Evolutionary conservation across 805 yeast species (phyloP).

Genomic region (Hanseniaspora nectarophila): DNA sequence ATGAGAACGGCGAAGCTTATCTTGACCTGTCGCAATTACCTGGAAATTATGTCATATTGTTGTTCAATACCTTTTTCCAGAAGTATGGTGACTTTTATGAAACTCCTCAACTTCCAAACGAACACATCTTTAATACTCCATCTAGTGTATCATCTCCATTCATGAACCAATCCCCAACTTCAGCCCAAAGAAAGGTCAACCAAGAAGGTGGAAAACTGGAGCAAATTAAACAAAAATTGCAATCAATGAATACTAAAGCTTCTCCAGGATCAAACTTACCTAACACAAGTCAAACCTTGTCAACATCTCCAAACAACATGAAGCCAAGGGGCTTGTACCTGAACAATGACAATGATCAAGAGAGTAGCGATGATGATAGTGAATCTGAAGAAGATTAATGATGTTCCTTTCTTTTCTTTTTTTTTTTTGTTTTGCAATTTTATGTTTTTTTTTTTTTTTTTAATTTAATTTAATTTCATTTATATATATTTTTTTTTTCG

Average conservation of each 20-base stretch:
- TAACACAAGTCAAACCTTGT: slow-evolving; percentile 26
- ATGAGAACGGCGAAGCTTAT: slow-evolving; percentile 68
- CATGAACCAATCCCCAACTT: background rate
- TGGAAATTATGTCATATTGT: slow-evolving; percentile 64
- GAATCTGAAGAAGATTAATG: slow-evolving; percentile 62
- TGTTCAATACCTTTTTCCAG: slow-evolving; percentile 71
- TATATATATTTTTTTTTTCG: background rate
- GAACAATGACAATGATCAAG: slow-evolving; percentile 18
- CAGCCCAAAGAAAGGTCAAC: slow-evolving; percentile 9
- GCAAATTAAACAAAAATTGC: slow-evolving; percentile 60
- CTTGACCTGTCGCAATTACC: slow-evolving; percentile 89
- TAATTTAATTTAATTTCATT: background rate
- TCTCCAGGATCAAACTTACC: slow-evolving; percentile 29
- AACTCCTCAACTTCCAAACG: slow-evolving; percentile 18
- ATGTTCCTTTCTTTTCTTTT: background rate
- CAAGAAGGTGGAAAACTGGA: slow-evolving; percentile 41
- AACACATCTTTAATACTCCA: slow-evolving; percentile 4
- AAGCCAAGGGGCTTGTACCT: slow-evolving; percentile 19
- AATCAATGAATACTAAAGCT: slow-evolving; percentile 50
- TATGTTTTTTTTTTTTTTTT: background rate
- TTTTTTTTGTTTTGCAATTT: background rate
- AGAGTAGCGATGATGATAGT: slow-evolving; percentile 39
- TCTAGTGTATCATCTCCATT: slow-evolving; percentile 7
- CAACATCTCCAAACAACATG: slow-evolving; percentile 11
- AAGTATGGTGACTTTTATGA: slow-evolving; percentile 26